phyloP scores from a whole-genome alignment of 768 basidiomycete species.

The Porpolomopsis calyptriformis region DNA sequence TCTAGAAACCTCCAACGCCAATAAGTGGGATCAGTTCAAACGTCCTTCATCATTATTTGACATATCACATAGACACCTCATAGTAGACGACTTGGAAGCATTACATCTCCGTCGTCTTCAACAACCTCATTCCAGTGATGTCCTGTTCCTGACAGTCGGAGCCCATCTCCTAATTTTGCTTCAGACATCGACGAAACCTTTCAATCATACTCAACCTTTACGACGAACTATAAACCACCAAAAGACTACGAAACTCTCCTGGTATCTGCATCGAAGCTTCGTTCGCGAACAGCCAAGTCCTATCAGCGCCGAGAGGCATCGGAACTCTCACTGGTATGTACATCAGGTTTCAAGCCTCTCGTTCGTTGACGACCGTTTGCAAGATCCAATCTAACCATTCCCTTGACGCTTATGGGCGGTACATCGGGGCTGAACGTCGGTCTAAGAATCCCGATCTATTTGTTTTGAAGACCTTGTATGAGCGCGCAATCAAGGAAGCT shows the following conservation, averaged over 20 bases:
- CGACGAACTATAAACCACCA: constrained; percentile 63
- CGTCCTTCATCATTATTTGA: constrained; percentile 6
- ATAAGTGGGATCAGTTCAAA: constrained; percentile 29
- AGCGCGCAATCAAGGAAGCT: constrained; percentile 67
- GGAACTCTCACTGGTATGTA: constrained; percentile 50
- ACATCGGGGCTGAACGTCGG: constrained; percentile 52
- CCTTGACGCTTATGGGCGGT: constrained; percentile 51
- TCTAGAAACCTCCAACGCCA: constrained; percentile 37
- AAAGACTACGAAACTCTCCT: constrained; percentile 71
- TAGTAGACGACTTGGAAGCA: constrained; percentile 43
- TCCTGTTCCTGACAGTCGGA: neutral
- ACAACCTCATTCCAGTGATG: constrained; percentile 64
- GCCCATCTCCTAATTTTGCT: neutral
- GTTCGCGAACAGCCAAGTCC: constrained; percentile 46
- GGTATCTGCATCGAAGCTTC: constrained; percentile 65
- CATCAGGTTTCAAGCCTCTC: neutral
- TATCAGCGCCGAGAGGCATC: constrained; percentile 53
- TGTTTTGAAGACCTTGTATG: constrained; percentile 50
- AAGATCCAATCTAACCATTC: constrained; percentile 33
- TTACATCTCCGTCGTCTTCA: constrained; percentile 57
- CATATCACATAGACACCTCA: constrained; percentile 24
- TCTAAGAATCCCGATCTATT: constrained; percentile 48
- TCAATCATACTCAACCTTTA: constrained; percentile 82
- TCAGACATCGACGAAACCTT: constrained; percentile 73
- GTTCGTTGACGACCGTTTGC: constrained; percentile 2